These are phyloP conservation scores for Salvia sclarea DNA, from an alignment of 305 asterid genomes.

Conservation along the genomic window DNA sequence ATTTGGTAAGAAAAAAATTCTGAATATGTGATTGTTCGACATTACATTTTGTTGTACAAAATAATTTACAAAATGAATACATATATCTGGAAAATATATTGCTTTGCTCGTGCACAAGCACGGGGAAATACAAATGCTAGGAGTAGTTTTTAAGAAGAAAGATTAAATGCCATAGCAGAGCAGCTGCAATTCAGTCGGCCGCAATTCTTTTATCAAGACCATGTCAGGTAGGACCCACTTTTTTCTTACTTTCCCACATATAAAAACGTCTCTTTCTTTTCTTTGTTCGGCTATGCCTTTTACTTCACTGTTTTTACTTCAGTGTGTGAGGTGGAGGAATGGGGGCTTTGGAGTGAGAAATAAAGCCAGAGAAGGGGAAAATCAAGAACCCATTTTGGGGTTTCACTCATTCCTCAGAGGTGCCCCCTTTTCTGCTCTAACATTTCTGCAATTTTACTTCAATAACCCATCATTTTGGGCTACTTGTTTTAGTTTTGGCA, in stretches of 20 bases:
- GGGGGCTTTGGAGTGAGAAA: constrained; percentile 22
- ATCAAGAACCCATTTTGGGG: constrained; percentile 31
- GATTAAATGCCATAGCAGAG: constrained; percentile 16
- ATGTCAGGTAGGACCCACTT: constrained; percentile 31
- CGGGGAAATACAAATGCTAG: too few relatives aligned
- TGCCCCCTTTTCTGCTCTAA: constrained; percentile 22
- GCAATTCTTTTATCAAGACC: constrained; percentile 28
- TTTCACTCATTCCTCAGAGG: constrained; percentile 34
- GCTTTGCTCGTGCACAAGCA: too few relatives aligned
- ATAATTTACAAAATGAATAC: too few relatives aligned
- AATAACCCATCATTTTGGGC: constrained; percentile 5
- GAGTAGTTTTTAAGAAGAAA: not conserved
- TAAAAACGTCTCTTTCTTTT: constrained; percentile 19
- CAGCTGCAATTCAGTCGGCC: constrained; percentile 21
- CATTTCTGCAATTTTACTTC: constrained; percentile 21
- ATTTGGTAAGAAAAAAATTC: too few relatives aligned
- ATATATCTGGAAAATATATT: too few relatives aligned
- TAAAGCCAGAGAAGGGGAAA: constrained; percentile 16
- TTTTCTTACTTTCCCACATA: constrained; percentile 19
- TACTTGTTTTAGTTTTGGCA: not conserved
- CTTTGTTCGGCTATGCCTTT: not conserved
- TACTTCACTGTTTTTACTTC: constrained; percentile 26
- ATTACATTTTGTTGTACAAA: too few relatives aligned
- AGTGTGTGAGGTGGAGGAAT: constrained; percentile 12
- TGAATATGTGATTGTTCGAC: too few relatives aligned